These are phyloP conservation scores for Talaromyces sp. DNA, from an alignment of 2,329 filamentous ascomycete genomes.

Conservation along the genomic window DNA sequence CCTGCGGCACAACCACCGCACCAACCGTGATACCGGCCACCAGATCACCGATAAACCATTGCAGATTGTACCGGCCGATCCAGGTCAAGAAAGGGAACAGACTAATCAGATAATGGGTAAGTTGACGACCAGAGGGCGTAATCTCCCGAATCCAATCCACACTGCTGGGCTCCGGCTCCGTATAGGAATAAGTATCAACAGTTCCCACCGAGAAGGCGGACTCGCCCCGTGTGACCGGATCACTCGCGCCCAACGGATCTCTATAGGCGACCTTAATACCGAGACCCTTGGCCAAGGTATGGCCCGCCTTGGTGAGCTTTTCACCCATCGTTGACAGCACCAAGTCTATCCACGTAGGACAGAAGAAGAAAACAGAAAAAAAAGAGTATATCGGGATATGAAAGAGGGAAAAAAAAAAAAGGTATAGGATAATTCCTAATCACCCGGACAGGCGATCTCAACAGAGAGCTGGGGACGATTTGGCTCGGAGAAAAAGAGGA, in stretches of 20 bases:
- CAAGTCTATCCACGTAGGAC: too few relatives aligned
- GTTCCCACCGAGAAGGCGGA: slow-evolving; percentile 75
- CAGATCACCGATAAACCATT: slow-evolving; percentile 87
- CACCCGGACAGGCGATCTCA: too few relatives aligned
- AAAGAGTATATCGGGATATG: too few relatives aligned
- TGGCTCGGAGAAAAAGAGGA: not conserved
- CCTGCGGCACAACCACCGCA: slow-evolving; percentile 87
- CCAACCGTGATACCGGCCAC: slow-evolving; percentile 81
- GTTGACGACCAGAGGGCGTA: slow-evolving; percentile 60
- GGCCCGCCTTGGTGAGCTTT: slow-evolving; percentile 63
- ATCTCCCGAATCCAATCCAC: slow-evolving; percentile 70
- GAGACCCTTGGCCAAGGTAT: slow-evolving; percentile 73
- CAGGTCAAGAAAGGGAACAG: slow-evolving; percentile 90
- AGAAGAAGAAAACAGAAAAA: not conserved
- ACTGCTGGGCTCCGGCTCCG: slow-evolving; percentile 78
- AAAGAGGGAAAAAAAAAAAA: too few relatives aligned
- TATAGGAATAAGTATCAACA: slow-evolving; percentile 76
- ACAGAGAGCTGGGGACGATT: too few relatives aligned
- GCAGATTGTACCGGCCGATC: slow-evolving; percentile 83
- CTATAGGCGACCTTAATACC: slow-evolving; percentile 78
- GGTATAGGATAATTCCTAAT: too few relatives aligned
- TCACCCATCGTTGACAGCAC: slow-evolving; percentile 42
- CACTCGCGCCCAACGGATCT: slow-evolving; percentile 56
- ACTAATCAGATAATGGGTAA: slow-evolving; percentile 64
- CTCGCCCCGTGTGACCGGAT: slow-evolving; percentile 74